Base-by-base conservation (phyloP, 2,329 filamentous ascomycete species). In the Capronia americana region DNA sequence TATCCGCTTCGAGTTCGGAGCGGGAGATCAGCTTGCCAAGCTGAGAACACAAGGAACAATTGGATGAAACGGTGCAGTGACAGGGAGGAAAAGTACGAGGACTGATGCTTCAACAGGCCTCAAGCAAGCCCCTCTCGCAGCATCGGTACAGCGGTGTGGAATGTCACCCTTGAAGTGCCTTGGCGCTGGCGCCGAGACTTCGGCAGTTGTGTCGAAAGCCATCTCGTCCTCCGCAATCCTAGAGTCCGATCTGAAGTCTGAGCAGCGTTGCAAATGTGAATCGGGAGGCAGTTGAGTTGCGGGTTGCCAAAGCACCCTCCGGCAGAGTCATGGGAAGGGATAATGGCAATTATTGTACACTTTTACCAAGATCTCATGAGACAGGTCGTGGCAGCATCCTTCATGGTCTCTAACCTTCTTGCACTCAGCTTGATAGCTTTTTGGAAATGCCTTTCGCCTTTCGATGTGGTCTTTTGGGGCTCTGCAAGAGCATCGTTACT, bases 1-100 rank as follows among this genome's bases (percentile, higher is more conserved):
- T 61, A 23, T 61, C 57, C 57, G 46, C 57, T 61, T 61, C 32
- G 57, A 61, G 57, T 28, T 53, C 57, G 57, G 57, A 61, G 46
- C n/a, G 46, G 57, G 46, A 32, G 23, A 20, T 23, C 28, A 26
- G 26, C 20, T 46, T 30, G 24, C 32, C 20, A 41, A 38, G 32
- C 17, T 23, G 10, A 28, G 34, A 23, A 6, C 14, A 20, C 14
- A n/a, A 6, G n/a, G 57, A 53, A 53, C 30, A 20, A 51, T 51
- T 61, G 20, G 57, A 26, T 48, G 26, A 28, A 17, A 41, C n/a
- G 4, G 24, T 30, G 26, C 46, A 38, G 26, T 1, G 1, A 2
- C 23, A 6, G 30, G 30, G 46, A n/a, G n/a, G 46, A 28, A 51
- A 34, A 24, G 53, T 24, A 53, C 57, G 32, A 53, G 24, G 20